Percentiles rank a stretch among this genome's conserved stretches.
Evolutionary conservation across 345 rosid genomes (phyloP).

Genomic region (Salix caprea): DNA sequence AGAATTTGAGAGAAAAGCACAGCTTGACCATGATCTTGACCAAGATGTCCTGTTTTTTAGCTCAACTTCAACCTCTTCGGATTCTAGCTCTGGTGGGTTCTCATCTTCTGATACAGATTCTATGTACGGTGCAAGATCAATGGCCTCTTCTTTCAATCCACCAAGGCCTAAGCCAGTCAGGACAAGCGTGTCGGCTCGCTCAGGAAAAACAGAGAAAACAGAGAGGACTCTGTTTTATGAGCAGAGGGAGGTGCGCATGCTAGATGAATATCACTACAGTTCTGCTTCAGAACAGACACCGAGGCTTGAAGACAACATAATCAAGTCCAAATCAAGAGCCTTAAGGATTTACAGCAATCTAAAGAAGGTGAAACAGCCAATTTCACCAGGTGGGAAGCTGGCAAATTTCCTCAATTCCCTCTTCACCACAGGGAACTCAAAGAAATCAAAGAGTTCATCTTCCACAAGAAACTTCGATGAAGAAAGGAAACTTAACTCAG

Average conservation of each 20-base stretch:
- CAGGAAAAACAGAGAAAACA: conserved; percentile 32
- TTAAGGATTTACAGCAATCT: conserved; percentile 49
- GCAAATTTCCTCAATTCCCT: conserved; percentile 70
- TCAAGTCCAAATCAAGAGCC: conserved; percentile 55
- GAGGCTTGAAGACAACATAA: conserved; percentile 33
- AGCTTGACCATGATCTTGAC: conserved; percentile 25
- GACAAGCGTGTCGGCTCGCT: conserved; percentile 24
- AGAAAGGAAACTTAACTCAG: conserved; percentile 37
- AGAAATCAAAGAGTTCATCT: conserved; percentile 41
- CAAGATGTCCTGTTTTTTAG: conserved; percentile 52
- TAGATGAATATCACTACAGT: conserved; percentile 26
- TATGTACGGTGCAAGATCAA: conserved; percentile 34
- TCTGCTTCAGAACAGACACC: conserved; percentile 32
- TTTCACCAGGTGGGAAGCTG: conserved; percentile 73
- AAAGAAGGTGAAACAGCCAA: conserved; percentile 74
- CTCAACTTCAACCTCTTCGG: conserved; percentile 72
- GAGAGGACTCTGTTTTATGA: conserved; percentile 41
- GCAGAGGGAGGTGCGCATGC: conserved; percentile 35
- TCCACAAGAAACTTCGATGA: conserved; percentile 29
- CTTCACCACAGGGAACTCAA: conserved; percentile 41
- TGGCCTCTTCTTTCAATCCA: conserved; percentile 31
- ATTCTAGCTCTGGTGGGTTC: conserved; percentile 65
- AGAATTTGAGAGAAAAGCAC: conserved; percentile 33
- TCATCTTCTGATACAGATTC: conserved; percentile 82
- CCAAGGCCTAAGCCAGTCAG: conserved; percentile 44